phyloP scores from a whole-genome alignment of 805 yeast genomes.

The Diddensiella transvaalensis region DNA sequence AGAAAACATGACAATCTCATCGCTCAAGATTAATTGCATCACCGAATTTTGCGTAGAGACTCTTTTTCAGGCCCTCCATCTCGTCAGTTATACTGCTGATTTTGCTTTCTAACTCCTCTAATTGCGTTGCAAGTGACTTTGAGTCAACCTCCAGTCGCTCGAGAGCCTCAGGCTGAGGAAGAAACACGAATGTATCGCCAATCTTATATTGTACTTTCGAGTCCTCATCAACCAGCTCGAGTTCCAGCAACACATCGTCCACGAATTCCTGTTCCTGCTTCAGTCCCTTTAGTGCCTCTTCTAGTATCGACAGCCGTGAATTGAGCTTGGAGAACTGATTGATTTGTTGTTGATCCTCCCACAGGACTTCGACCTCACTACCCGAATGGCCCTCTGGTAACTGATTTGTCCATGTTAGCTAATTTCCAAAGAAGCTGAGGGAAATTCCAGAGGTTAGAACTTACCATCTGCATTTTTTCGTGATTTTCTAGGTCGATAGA shows the following conservation, averaged over 20 bases:
- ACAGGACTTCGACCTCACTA: constrained; percentile 49
- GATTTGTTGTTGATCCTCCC: constrained; percentile 87
- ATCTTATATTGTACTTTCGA: constrained; percentile 55
- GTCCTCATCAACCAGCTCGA: constrained; percentile 73
- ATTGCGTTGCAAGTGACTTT: constrained; percentile 47
- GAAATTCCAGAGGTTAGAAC: too few species aligned
- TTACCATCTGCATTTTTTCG: constrained; percentile 6
- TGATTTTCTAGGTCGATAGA: too few species aligned
- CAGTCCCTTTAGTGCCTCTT: constrained; percentile 45
- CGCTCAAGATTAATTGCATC: constrained; percentile 81
- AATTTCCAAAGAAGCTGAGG: background rate
- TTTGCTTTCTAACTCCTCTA: constrained; percentile 44
- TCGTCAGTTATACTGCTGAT: constrained; percentile 52
- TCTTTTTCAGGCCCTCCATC: constrained; percentile 60
- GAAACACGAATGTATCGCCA: constrained; percentile 73
- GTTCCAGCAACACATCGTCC: constrained; percentile 79
- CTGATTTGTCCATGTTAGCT: constrained; percentile 1
- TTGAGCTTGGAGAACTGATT: constrained; percentile 84
- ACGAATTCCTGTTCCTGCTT: constrained; percentile 78
- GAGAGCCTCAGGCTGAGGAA: constrained; percentile 64
- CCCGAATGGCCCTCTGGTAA: constrained; percentile 21
- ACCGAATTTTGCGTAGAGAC: constrained; percentile 87
- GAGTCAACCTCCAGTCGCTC: constrained; percentile 63
- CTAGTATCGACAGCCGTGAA: constrained; percentile 58
- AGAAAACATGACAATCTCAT: background rate